Base-by-base conservation (phyloP, 2,329 filamentous ascomycete species). In the Cercospora sp. region DNA sequence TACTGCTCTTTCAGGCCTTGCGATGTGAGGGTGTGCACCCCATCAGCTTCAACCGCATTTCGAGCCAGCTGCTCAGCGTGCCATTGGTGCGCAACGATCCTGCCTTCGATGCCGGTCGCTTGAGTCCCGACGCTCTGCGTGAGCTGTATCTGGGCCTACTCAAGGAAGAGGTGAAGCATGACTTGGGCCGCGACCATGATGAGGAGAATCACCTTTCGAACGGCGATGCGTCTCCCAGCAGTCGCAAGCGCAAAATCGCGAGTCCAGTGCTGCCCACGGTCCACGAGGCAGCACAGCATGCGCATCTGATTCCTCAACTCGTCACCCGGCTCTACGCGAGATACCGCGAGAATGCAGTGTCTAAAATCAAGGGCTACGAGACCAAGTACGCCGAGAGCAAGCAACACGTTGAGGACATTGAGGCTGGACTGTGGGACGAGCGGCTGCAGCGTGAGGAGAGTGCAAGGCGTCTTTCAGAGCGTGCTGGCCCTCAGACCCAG, bases 1-100 rank as follows among this genome's bases (percentile, higher is more conserved):
- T 96, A 70, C 87, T 95, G 73, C 86, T 96, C 76, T 94, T 95
- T 82, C 92, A 94, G 81, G 90, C 90, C 69, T 86, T 96, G 72
- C 86, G 89, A 73, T 83, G 84, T 73, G 85, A 91, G 79, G 91
- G 91, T 77, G 83, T 89, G 72, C 86, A 88, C 72, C 82, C 87
- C 63, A 68, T 77, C 64, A 88, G 87, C 77, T 95, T 96, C 81
- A 82, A 82, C 75, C 85, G 85, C 73, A 91, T 95, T 70, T 93
- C 93, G 67, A 86, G 91, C 72, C 82, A 90, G 68, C 87, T 98
- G 70, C 90, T 87, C 80, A 88, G 85, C 76, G 93, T 96, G 78
- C 83, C 87, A 18, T 84, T 93, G 70, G 85, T 98, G 77, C 89
- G 87, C 74, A 85, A 89, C 75, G 89, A 89, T 80, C 84, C 84